These are phyloP conservation scores for Metschnikowia santaceciliae DNA, from an alignment of 805 yeast genomes.

Conservation along the genomic window DNA sequence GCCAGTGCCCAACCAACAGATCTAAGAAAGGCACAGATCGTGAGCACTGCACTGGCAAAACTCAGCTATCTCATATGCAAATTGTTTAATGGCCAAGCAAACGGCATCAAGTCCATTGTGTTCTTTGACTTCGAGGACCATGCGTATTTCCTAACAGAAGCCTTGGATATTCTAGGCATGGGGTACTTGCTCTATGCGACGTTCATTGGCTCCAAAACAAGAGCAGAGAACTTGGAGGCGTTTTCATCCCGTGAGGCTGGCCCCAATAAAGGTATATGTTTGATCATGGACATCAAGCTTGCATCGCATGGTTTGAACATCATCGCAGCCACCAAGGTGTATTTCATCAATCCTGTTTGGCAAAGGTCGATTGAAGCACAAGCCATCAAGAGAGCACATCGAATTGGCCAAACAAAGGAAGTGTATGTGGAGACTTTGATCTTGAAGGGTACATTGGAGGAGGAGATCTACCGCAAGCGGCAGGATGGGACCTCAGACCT, in stretches of 20 bases:
- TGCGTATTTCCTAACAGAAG: conserved; percentile 64
- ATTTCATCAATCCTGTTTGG: conserved; percentile 73
- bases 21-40: conserved; percentile 29
- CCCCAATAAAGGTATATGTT: conserved; percentile 43
- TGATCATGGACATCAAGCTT: conserved; percentile 63
- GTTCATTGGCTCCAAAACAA: conserved; percentile 45
- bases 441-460: conserved; percentile 59
- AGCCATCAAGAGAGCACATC: conserved; percentile 72
- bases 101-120: conserved; percentile 51
- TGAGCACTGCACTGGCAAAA: conserved; percentile 66
- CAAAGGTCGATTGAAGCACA: conserved; percentile 66
- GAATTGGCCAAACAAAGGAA: conserved; percentile 65
- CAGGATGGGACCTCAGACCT: conserved; percentile 12
- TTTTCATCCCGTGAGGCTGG: conserved; percentile 41
- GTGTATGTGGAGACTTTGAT: conserved; percentile 69
- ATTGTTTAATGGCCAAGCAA: conserved; percentile 47
- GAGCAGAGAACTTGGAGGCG: conserved; percentile 50
- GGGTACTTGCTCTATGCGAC: conserved; percentile 63
- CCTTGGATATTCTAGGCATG: conserved; percentile 58
- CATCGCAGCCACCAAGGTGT: conserved; percentile 63
- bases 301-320: conserved; percentile 71
- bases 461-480: conserved; percentile 54
- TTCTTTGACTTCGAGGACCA: conserved; percentile 71
- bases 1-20: not conserved
- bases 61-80: conserved; percentile 56